Evolutionary conservation across 2,329 filamentous ascomycete species (phyloP), one percentile per base, ranked within the genome.

Genomic region (Paraconiothyrium brasiliense): DNA sequence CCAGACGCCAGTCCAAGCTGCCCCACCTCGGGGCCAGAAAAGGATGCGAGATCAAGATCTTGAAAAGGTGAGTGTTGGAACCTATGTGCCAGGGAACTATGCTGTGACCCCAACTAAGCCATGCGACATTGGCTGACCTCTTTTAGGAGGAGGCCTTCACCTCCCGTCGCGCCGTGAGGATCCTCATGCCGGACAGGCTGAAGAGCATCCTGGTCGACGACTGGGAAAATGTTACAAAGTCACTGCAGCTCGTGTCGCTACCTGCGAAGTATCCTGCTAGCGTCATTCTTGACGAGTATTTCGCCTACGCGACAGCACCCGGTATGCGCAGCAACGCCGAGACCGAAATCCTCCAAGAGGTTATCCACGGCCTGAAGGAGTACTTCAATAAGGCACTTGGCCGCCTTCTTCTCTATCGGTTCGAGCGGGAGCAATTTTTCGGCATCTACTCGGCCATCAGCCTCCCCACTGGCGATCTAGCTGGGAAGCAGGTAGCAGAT

Each of bases 221-320:
- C 78, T 99, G 95, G 95, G 95, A 99, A 79, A 97, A 97, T 71
- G 89, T 99, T 64, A 99, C 95, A 59, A 98, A 97, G 82, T 95
- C 96, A 76, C 88, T 93, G 69, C 92, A 94, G 75, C 88, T 98
- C 4, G 92, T 97, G 35, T 90, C 92, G 1, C 84, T 99, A 16
- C 95, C 95, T 0, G 90, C 93, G 50, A 84, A 85, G 32, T 87
- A 90, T 55, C 89, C 94, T 0, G 92, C 95, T 62, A 88, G 86
- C 66, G 82, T 87, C 67, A 92, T 99, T 63, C 82, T 99, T 16
- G 86, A 93, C 52, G 91, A 94, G 66, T 99, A 97, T 77, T 84
- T 90, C 89, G 72, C 91, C 93, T 81, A 86, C 84, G 64, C 85
- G 85, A 34, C 89, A 89, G 69, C 89, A 91, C 60, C 83, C 85